Evolutionary conservation across 2,329 filamentous ascomycete genomes (phyloP).

Genomic region (Pestalotiopsis sp.): DNA sequence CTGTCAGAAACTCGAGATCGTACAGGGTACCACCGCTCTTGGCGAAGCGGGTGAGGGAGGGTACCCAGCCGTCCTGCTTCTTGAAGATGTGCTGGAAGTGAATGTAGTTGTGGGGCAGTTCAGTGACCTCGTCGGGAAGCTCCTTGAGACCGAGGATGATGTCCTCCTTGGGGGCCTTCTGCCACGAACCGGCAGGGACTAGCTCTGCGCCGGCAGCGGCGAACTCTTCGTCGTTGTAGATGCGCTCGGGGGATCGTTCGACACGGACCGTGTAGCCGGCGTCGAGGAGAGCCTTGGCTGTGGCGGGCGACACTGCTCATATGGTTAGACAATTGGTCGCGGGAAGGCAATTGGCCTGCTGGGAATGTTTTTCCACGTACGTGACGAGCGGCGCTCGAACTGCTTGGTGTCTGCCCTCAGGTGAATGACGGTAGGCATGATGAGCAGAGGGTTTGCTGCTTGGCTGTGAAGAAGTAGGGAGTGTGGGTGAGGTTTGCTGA

Average conservation of each 20-base stretch:
- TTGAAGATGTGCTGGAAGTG: conserved; percentile 79
- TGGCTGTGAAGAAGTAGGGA: background rate
- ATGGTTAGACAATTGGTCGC: conserved; percentile 11
- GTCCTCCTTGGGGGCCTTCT: conserved; percentile 66
- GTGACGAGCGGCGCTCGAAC: background rate
- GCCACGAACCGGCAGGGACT: conserved; percentile 69
- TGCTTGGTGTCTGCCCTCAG: conserved; percentile 1
- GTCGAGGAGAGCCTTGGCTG: conserved; percentile 63
- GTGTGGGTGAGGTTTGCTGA: background rate
- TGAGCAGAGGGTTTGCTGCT: background rate
- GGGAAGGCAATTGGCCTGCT: background rate
- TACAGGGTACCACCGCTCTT: conserved; percentile 76
- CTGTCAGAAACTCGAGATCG: conserved; percentile 85
- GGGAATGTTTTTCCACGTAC: background rate
- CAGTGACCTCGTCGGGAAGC: conserved; percentile 65
- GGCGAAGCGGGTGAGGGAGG: conserved; percentile 77
- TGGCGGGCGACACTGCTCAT: conserved; percentile 33
- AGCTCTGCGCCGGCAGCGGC: conserved; percentile 65
- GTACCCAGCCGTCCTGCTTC: conserved; percentile 76
- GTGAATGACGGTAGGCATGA: conserved; percentile 5
- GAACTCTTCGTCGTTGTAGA: conserved; percentile 65
- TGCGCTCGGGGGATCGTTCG: conserved; percentile 68
- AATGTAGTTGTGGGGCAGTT: conserved; percentile 70
- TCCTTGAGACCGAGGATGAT: conserved; percentile 80
- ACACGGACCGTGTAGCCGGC: conserved; percentile 71